These are phyloP conservation scores for Vitis vinifera DNA, from an alignment of 164 flowering plant genomes.

Conservation along the genomic window DNA sequence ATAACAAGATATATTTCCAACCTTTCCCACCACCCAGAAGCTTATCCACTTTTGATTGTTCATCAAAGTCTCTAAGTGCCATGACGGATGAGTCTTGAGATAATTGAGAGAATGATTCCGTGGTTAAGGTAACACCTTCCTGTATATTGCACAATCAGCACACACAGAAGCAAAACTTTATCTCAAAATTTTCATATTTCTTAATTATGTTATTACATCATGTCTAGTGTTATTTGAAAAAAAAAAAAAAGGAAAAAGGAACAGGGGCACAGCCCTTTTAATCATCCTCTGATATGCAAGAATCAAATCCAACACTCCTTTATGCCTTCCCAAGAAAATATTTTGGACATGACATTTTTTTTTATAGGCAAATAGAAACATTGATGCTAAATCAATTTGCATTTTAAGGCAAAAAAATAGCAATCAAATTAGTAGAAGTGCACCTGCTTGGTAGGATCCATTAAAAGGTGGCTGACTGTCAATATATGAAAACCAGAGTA, in stretches of 20 bases:
- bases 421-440: neutral
- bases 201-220: neutral
- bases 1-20: conserved; percentile 11
- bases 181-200: neutral
- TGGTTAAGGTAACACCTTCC: conserved; percentile 68
- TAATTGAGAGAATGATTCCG: conserved; percentile 57
- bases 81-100: conserved; percentile 29
- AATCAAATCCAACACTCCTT: neutral
- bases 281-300: no score
- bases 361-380: no score
- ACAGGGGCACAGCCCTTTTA: no score
- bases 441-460: neutral
- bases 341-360: neutral
- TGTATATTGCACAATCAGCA: conserved; percentile 36
- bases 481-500: neutral
- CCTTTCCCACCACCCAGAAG: conserved; percentile 58
- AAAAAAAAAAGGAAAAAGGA: no score
- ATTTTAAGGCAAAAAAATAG: neutral
- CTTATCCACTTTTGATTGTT: conserved; percentile 61
- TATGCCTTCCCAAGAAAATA: neutral
- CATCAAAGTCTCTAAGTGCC: conserved; percentile 24
- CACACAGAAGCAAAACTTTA: conserved; percentile 1
- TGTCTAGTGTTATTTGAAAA: no score
- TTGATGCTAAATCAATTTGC: no score
- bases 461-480: neutral